Base-by-base conservation (phyloP, 495 filamentous ascomycete species). In the Lophiostoma macrostomum region DNA sequence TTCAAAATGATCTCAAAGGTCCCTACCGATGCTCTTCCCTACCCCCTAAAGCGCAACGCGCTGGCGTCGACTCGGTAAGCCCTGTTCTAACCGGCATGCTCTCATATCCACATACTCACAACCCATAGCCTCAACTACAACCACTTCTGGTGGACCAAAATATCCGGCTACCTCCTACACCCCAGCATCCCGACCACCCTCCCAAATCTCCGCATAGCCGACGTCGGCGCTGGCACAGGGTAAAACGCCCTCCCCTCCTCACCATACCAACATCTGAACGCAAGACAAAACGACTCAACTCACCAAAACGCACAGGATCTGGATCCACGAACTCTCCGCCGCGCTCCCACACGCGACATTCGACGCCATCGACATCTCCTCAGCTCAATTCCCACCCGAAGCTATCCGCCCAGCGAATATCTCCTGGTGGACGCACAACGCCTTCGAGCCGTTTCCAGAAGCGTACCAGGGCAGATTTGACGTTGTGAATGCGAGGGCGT, bases 311-410 rank as follows among this genome's bases (percentile, higher is more conserved):
- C n/a, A n/a, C n/a, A n/a, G n/a, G n/a, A n/a, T n/a, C n/a, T n/a
- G n/a, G n/a, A n/a, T n/a, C n/a, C n/a, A n/a, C n/a, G n/a, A n/a
- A n/a, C n/a, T n/a, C n/a, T n/a, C n/a, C n/a, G n/a, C n/a, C n/a
- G n/a, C n/a, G 30, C 30, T 32, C 8, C 30, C 30, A n/a, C 30
- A 32, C 16, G 60, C 52, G 3, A 50, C 50, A 14, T 52, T 71
- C 0, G 48, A 66, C 19, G 67, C 65, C 2, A 68, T 65, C 24
- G 46, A 50, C 46, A 8, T 50, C 19, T 42, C 46, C 4, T n/a
- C 31, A 5, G 31, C 30, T 6, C 24, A 39, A 23, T 50, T 20
- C 20, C 46, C 46, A 23, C 46, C 46, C 14, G 8, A 24, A n/a
- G 32, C 20, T 5, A n/a, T 11, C 4, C 14, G 20, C 14, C 46